Conservation (phyloP, 495 filamentous ascomycete genomes). For the Daldinia grandis region DNA sequence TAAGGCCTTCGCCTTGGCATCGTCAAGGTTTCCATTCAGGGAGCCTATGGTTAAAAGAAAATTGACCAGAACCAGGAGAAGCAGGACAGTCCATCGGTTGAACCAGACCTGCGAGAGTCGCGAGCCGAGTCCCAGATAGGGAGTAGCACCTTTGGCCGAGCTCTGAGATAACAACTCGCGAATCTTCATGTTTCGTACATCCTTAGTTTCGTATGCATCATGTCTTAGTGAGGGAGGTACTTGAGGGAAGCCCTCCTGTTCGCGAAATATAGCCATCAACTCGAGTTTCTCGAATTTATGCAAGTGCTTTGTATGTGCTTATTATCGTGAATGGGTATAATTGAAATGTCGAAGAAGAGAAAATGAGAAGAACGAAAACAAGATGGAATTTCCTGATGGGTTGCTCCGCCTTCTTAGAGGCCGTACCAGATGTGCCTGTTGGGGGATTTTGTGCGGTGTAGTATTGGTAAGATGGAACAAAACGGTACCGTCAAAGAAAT, state of each 20-base stretch:
- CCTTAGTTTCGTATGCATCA: conserved; percentile 39
- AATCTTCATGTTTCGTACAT: conserved; percentile 35
- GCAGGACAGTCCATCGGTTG: conserved; percentile 94
- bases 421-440: conserved; percentile 12
- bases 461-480: conserved; percentile 12
- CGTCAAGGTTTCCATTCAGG: conserved; percentile 74
- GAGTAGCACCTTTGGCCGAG: conserved; percentile 67
- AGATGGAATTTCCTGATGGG: conserved; percentile 10
- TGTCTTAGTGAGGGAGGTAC: conserved; percentile 40
- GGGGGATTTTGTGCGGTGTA: conserved; percentile 10
- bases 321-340: background rate
- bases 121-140: conserved; percentile 89
- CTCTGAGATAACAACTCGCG: conserved; percentile 38
- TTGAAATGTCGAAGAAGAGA: background rate
- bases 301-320: background rate
- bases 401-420: conserved; percentile 7
- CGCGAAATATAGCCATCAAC: conserved; percentile 32
- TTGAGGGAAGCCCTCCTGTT: conserved; percentile 43
- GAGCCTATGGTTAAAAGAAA: conserved; percentile 75
- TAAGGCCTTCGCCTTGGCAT: conserved; percentile 81
- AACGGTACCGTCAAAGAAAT: conserved; percentile 29
- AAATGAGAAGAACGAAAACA: conserved; percentile 5
- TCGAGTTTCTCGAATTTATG: conserved; percentile 6
- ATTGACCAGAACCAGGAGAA: conserved; percentile 83
- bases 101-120: conserved; percentile 95